Conservation (phyloP, 1,284 basidiomycete genomes). For the Fomitopsis palustris region DNA sequence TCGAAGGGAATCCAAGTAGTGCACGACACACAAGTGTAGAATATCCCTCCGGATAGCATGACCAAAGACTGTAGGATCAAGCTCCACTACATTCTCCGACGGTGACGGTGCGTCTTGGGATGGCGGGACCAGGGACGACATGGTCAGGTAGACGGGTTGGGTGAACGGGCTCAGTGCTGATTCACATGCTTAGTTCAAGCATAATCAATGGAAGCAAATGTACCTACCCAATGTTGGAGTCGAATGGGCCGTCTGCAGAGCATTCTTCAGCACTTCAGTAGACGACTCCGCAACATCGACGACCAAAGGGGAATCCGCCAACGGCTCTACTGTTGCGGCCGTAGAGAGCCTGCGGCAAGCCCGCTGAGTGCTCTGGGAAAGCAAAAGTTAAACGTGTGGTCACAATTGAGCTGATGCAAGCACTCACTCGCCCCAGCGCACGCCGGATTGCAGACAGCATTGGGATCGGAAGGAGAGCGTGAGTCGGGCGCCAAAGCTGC, state of each 20-base stretch:
- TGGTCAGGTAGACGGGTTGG: conserved; percentile 53
- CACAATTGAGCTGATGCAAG: neutral
- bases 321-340: conserved; percentile 3
- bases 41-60: conserved; percentile 89
- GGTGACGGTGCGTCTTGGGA: conserved; percentile 33
- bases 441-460: conserved; percentile 28
- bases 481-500: conserved; percentile 7
- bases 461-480: conserved; percentile 7
- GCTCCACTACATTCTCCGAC: conserved; percentile 57
- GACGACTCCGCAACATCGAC: conserved; percentile 4
- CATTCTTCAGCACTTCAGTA: neutral
- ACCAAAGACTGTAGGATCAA: conserved; percentile 83
- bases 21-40: conserved; percentile 89
- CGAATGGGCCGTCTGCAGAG: neutral
- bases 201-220: neutral
- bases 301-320: neutral
- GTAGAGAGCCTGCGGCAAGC: conserved; percentile 16
- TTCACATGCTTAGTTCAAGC: neutral
- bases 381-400: neutral
- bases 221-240: neutral
- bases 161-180: conserved; percentile 36
- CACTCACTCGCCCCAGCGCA: conserved; percentile 23
- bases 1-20: conserved; percentile 85
- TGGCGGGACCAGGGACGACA: conserved; percentile 55
- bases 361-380: conserved; percentile 5